phyloP scores from a whole-genome alignment of 2,329 filamentous ascomycete species.

The Aspergillus quadricinctus region DNA sequence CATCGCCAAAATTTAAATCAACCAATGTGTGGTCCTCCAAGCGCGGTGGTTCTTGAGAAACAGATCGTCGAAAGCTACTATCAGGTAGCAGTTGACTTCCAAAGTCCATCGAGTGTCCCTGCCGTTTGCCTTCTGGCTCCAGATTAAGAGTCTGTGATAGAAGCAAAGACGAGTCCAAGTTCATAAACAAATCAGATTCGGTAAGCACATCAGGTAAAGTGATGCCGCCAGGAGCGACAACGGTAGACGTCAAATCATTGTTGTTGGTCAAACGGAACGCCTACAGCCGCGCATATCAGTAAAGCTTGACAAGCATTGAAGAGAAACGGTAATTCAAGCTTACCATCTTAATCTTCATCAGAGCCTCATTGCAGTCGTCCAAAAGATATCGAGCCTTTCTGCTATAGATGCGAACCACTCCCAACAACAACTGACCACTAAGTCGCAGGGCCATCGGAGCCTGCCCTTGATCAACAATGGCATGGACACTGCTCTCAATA shows the following conservation, averaged over 20 bases:
- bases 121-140: conserved; percentile 33
- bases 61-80: conserved; percentile 46
- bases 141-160: conserved; percentile 64
- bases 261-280: conserved; percentile 92
- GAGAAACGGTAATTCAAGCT: conserved; percentile 13
- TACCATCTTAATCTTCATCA: conserved; percentile 99
- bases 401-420: conserved; percentile 96
- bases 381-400: conserved; percentile 93
- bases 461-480: conserved; percentile 88
- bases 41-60: conserved; percentile 49
- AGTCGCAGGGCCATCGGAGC: conserved; percentile 92
- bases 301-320: background rate
- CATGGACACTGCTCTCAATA: conserved; percentile 88
- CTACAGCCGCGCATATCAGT: conserved; percentile 49
- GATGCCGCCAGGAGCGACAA: conserved; percentile 76
- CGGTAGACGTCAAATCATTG: conserved; percentile 84
- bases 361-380: conserved; percentile 94
- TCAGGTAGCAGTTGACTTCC: conserved; percentile 77
- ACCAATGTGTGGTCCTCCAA: conserved; percentile 67
- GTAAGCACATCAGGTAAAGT: conserved; percentile 90
- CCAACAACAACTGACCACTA: conserved; percentile 88
- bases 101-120: conserved; percentile 46
- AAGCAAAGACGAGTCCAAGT: conserved; percentile 75
- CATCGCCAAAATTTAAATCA: conserved; percentile 64
- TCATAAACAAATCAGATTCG: conserved; percentile 85